Evolutionary conservation across 164 flowering plant genomes (phyloP).

Genomic region (Vitis rupestris): DNA sequence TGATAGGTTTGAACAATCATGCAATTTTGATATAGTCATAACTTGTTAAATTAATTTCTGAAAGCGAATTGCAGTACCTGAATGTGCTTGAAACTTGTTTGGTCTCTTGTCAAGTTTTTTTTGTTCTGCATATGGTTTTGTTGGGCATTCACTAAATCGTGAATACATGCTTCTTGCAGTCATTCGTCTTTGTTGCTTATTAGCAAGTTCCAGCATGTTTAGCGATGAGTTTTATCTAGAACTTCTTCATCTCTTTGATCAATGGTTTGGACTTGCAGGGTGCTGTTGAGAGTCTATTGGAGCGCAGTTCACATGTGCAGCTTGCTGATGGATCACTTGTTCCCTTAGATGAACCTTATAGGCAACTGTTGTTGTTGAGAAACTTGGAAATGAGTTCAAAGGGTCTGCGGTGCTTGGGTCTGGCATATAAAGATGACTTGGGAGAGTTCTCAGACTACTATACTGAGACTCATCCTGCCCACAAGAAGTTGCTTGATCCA

Average conservation of each 20-base stretch:
- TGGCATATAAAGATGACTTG: slow-evolving; percentile 83
- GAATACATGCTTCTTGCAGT: background rate
- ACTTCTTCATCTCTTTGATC: background rate
- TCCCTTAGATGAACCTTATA: slow-evolving; percentile 73
- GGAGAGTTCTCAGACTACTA: slow-evolving; percentile 80
- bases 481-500: slow-evolving; percentile 83
- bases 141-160: background rate
- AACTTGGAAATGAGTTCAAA: slow-evolving; percentile 80
- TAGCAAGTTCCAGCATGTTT: background rate
- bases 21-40: background rate
- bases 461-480: slow-evolving; percentile 71
- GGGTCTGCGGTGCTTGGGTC: slow-evolving; percentile 80
- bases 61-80: no score
- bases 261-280: slow-evolving; percentile 49
- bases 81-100: no score
- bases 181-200: background rate
- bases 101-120: background rate
- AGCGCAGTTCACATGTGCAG: slow-evolving; percentile 75
- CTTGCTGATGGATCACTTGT: slow-evolving; percentile 86
- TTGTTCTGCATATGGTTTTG: background rate
- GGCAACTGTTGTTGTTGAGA: slow-evolving; percentile 51
- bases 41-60: no score
- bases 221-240: background rate
- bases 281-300: slow-evolving; percentile 84
- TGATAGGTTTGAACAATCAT: background rate